Evolutionary conservation across 345 rosid species (phyloP).

Genomic region (Salix suchowensis): DNA sequence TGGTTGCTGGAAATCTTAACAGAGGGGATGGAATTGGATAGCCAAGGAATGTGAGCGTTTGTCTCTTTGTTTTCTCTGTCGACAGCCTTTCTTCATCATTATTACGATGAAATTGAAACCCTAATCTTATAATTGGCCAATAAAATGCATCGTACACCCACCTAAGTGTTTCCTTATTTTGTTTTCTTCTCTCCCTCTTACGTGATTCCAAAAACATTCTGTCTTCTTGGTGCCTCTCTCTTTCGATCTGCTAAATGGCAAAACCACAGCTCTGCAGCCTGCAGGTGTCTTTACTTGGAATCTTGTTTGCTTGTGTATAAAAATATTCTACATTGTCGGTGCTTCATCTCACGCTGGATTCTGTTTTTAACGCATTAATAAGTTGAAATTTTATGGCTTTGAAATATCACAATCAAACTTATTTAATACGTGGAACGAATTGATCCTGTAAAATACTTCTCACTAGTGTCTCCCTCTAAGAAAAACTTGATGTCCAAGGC

Average conservation of each 20-base stretch:
- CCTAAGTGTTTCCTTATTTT: background rate
- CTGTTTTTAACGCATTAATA: no score
- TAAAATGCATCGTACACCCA: background rate
- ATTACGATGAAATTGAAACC: background rate
- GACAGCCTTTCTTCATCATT: background rate
- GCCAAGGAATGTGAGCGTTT: background rate
- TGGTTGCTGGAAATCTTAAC: background rate
- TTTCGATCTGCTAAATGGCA: background rate
- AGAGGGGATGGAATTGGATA: background rate
- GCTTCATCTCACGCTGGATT: background rate
- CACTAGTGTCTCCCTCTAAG: no score
- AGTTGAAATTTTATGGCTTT: no score
- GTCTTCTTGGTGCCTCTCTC: background rate
- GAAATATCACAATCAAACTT: no score
- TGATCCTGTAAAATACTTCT: no score
- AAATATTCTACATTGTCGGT: background rate
- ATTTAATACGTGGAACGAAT: no score
- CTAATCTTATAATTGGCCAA: background rate
- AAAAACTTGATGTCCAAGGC: no score
- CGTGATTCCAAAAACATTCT: background rate
- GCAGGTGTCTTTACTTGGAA: background rate
- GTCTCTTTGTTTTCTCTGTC: background rate
- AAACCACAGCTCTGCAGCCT: background rate
- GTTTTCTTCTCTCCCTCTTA: background rate
- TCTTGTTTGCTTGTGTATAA: background rate